A percentile compares a stretch with the other conserved stretches of the same genome.
phyloP scores from a whole-genome alignment of 164 flowering plant species.

The Brasenia schreberi region DNA sequence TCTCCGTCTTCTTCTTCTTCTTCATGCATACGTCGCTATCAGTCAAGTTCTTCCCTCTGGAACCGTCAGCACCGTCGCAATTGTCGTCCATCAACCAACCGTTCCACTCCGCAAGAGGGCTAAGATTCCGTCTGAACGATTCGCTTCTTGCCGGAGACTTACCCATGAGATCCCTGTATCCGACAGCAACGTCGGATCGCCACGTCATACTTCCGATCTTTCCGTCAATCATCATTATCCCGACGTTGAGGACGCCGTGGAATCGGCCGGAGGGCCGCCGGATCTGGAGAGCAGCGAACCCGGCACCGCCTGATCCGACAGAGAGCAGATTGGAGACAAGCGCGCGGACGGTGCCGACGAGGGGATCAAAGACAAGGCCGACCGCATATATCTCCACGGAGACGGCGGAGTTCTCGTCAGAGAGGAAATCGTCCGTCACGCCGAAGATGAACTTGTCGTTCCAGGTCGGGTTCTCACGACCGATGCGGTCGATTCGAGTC shows the following conservation, averaged over 20 bases:
- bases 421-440: constrained; percentile 42
- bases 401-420: constrained; percentile 60
- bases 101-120: background rate
- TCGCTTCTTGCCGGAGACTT: constrained; percentile 4
- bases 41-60: background rate
- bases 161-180: constrained; percentile 48
- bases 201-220: background rate
- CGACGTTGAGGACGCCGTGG: constrained; percentile 67
- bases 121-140: background rate
- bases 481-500: constrained; percentile 47
- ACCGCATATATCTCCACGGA: constrained; percentile 63
- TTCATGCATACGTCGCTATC: background rate
- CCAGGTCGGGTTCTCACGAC: constrained; percentile 80
- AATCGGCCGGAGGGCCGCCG: constrained; percentile 76
- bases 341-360: constrained; percentile 64
- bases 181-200: constrained; percentile 21
- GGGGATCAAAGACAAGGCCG: constrained; percentile 39
- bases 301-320: background rate
- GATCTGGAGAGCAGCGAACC: constrained; percentile 57
- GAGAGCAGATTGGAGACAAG: constrained; percentile 39
- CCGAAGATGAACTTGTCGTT: constrained; percentile 82
- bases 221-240: constrained; percentile 5
- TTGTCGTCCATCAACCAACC: background rate
- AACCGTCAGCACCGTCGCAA: background rate
- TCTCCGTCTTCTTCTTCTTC: background rate